Evolutionary conservation across 2,329 filamentous ascomycete species (phyloP), one percentile per base, ranked within the genome.

Genomic region (Gnomoniopsis smithogilvyi): DNA sequence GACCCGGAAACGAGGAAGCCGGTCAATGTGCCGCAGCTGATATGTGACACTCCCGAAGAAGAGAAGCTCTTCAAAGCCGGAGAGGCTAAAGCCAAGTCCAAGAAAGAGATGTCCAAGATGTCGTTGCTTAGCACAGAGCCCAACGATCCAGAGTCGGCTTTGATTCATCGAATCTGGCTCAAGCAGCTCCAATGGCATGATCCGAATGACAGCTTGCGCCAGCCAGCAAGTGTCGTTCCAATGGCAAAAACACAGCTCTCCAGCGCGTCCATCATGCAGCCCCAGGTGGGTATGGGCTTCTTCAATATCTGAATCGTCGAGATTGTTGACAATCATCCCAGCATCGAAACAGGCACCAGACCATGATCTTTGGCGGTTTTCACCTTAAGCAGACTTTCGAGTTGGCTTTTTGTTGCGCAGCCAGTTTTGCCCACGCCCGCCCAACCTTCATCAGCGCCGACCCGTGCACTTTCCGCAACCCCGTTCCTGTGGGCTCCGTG

Each of bases 361-460:
- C 89, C 70, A 90, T 91, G 88, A 90, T 92, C 56, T 92, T 91
- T 66, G 89, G 89, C 54, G 89, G 89, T 15, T 91, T 88, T 69
- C 80, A 91, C 12, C 77, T 92, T 12, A 89, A 90, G 68, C 85
- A 89, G 67, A 89, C 87, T 0, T 91, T 91, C 66, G 89, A 92
- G 72, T 79, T 91, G 7, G 88, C 89, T 1, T 92, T 91, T 73
- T 90, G 87, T 70, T 89, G 87, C 67, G 88, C 87, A 1, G 87
- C 88, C 1, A 84, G 84, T 10, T 90, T 90, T 68, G 84, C 88
- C 0, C 87, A 90, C 68, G 80, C 83, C 1, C 79, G 88, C 3
- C 88, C 88, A 1, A 88, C 84, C 17, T 91, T 91, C 76, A 77
- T 91, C 54, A 87, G 85, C 8, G 82, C 91, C 36, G 89, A 91